These are phyloP conservation scores for Aristolochia fimbriata DNA, from an alignment of 164 flowering plant genomes.

Conservation along the genomic window DNA sequence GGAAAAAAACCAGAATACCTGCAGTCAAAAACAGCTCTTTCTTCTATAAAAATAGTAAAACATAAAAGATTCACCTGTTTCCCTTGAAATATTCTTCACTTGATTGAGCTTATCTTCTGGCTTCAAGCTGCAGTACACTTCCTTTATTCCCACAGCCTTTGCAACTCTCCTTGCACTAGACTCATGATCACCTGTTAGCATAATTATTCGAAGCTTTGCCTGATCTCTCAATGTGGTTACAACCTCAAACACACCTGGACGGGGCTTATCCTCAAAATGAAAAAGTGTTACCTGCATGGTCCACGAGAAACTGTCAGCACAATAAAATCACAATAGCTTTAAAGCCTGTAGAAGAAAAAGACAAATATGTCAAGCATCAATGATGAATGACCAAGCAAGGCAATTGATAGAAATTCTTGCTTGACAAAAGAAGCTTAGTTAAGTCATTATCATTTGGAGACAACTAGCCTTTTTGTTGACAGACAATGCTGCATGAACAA, in stretches of 20 bases:
- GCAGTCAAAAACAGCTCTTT: too few relatives aligned
- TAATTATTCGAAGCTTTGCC: constrained; percentile 71
- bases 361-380: too few relatives aligned
- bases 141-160: constrained; percentile 72
- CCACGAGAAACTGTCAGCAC: too few relatives aligned
- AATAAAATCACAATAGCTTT: too few relatives aligned
- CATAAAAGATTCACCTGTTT: constrained; percentile 38
- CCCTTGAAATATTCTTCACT: constrained; percentile 66
- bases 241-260: constrained; percentile 65
- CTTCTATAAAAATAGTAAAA: background rate
- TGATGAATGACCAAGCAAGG: too few relatives aligned
- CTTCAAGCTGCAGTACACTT: constrained; percentile 72
- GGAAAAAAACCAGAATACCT: too few relatives aligned
- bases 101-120: constrained; percentile 96
- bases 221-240: constrained; percentile 43
- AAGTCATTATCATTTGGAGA: background rate
- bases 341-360: too few relatives aligned
- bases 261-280: constrained; percentile 92
- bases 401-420: too few relatives aligned
- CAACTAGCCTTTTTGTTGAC: constrained; percentile 65
- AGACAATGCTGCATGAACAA: constrained; percentile 92
- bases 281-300: constrained; percentile 65
- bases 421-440: background rate
- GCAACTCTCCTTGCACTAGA: constrained; percentile 93
- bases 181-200: constrained; percentile 96